Conservation (phyloP, 2,329 filamentous ascomycete species). For the Furcasterigmium furcatum region DNA sequence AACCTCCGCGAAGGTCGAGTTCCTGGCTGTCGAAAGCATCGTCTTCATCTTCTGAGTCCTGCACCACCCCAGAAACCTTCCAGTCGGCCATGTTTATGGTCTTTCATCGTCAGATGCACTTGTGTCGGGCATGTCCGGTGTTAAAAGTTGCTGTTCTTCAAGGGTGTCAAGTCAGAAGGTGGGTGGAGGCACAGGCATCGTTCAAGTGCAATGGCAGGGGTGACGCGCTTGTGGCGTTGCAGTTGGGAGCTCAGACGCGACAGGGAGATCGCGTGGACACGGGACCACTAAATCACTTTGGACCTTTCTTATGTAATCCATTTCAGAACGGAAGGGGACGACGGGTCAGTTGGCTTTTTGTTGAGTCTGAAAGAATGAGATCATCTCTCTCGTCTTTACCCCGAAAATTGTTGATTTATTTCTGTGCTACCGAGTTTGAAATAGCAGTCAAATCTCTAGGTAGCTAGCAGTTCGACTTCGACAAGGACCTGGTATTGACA, state of each 20-base stretch:
- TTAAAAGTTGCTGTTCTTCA: neutral
- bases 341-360: too few relatives aligned
- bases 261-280: neutral
- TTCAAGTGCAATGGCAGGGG: neutral
- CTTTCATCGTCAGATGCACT: neutral
- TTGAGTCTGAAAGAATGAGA: too few relatives aligned
- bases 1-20: neutral
- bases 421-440: too few relatives aligned
- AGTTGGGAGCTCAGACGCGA: neutral
- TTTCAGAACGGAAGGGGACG: too few relatives aligned
- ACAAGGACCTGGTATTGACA: too few relatives aligned
- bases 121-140: neutral
- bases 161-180: too few relatives aligned
- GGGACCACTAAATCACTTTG: neutral
- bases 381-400: too few relatives aligned
- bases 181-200: too few relatives aligned
- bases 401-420: too few relatives aligned
- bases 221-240: neutral
- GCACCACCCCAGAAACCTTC: constrained; percentile 48
- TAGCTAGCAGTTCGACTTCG: too few relatives aligned
- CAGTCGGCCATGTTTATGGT: constrained; percentile 37
- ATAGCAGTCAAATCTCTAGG: too few relatives aligned
- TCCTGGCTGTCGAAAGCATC: constrained; percentile 33
- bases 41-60: constrained; percentile 47
- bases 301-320: too few relatives aligned